phyloP scores from a whole-genome alignment of 192 early-diverging fungal genomes.

The Coemansia sp. region DNA sequence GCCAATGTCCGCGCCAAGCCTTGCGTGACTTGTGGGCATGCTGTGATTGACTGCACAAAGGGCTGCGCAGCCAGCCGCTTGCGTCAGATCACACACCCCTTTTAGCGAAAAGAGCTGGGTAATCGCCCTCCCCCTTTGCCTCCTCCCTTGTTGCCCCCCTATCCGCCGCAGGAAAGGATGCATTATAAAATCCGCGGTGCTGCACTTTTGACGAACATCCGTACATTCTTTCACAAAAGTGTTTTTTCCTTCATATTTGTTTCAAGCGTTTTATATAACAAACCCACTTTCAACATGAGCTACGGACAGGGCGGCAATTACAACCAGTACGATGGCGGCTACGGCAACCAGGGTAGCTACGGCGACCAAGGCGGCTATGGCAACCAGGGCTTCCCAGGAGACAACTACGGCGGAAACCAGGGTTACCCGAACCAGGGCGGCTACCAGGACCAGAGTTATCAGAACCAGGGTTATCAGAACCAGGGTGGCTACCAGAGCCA shows the following conservation, averaged over 20 bases:
- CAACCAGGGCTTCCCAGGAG: conserved; percentile 10
- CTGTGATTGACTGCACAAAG: background rate
- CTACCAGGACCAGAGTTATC: conserved; percentile 3
- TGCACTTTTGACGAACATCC: background rate
- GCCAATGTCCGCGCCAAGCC: conserved; percentile 15
- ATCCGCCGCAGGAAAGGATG: background rate
- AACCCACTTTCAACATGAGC: conserved; percentile 3
- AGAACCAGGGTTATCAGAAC: background rate
- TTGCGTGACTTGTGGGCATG: conserved; percentile 9
- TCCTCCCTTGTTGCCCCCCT: background rate
- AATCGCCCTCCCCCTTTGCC: background rate
- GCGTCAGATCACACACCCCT: background rate
- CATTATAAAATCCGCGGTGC: background rate
- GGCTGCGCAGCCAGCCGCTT: background rate
- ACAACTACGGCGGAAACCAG: conserved; percentile 15
- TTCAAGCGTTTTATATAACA: conserved; percentile 2
- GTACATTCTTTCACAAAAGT: background rate
- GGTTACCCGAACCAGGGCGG: conserved; percentile 5
- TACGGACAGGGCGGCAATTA: background rate
- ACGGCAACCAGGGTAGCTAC: conserved; percentile 12
- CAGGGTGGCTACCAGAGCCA: conserved; percentile 5
- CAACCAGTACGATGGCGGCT: no score
- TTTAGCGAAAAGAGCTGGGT: background rate
- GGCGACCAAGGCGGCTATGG: conserved; percentile 20
- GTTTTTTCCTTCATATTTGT: background rate